A percentile compares a stretch with the other conserved stretches of the same genome.
Conservation (phyloP, 306 rosid species). For the Glycine tomentella region DNA sequence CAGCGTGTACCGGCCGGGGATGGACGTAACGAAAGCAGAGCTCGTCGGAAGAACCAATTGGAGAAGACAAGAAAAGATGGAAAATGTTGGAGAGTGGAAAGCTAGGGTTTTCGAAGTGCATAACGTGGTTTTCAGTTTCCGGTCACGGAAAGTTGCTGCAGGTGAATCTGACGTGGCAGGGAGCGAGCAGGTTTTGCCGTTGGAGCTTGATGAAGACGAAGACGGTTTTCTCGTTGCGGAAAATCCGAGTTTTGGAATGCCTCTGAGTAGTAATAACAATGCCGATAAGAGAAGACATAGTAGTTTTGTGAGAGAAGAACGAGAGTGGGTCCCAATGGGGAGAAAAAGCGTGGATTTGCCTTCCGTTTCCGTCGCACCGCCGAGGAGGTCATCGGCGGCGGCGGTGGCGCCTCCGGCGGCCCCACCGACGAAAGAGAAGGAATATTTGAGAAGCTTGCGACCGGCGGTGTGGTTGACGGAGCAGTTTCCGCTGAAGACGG, state of each 20-base stretch:
- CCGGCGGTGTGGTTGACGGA: slow-evolving; percentile 98
- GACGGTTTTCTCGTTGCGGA: slow-evolving; percentile 92
- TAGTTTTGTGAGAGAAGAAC: slow-evolving; percentile 79
- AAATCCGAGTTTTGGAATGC: slow-evolving; percentile 70
- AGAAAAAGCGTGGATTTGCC: slow-evolving; percentile 86
- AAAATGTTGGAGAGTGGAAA: slow-evolving; percentile 88
- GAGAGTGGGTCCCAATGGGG: slow-evolving; percentile 76
- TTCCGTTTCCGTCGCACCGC: slow-evolving; percentile 48
- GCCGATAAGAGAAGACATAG: slow-evolving; percentile 82
- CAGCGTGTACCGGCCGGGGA: slow-evolving; percentile 89
- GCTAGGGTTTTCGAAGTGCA: slow-evolving; percentile 86
- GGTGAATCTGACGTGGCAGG: slow-evolving; percentile 72
- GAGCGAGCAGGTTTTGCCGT: slow-evolving; percentile 76
- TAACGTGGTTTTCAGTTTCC: slow-evolving; percentile 87
- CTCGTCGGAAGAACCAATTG: slow-evolving; percentile 87
- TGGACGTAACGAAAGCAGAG: slow-evolving; percentile 94
- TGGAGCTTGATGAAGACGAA: slow-evolving; percentile 94
- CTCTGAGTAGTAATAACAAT: neutral
- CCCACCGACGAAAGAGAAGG: slow-evolving; percentile 81
- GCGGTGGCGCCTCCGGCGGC: slow-evolving; percentile 36
- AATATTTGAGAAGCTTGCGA: slow-evolving; percentile 75
- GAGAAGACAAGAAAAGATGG: slow-evolving; percentile 92
- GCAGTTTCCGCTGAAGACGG: slow-evolving; percentile 93
- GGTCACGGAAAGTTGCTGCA: slow-evolving; percentile 72
- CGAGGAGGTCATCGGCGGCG: slow-evolving; percentile 51